phyloP scores from a whole-genome alignment of 2,329 filamentous ascomycete species.

The Clathrospora elynae region DNA sequence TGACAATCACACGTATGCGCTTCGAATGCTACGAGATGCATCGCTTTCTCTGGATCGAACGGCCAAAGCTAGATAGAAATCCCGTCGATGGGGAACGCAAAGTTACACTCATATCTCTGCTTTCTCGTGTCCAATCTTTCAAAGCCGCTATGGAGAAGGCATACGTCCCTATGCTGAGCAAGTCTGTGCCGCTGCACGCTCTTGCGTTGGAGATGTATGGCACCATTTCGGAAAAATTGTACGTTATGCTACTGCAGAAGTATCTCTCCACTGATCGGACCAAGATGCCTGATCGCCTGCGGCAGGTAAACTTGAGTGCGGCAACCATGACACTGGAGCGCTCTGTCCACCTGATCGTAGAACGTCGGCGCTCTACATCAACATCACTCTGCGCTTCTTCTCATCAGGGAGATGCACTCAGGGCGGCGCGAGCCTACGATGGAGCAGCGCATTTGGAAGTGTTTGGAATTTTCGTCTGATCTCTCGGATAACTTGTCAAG shows the following conservation, averaged over 20 bases:
- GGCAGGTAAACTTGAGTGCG: constrained; percentile 67
- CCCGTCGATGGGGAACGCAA: constrained; percentile 28
- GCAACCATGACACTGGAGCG: constrained; percentile 61
- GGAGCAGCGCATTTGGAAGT: constrained; percentile 70
- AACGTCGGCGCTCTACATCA: constrained; percentile 73
- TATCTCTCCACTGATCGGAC: constrained; percentile 61
- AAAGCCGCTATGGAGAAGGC: constrained; percentile 66
- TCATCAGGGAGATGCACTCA: constrained; percentile 70
- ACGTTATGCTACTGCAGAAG: constrained; percentile 70
- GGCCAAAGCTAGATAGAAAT: constrained; percentile 64
- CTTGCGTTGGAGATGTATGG: constrained; percentile 69
- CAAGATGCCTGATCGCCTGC: constrained; percentile 66
- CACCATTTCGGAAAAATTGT: constrained; percentile 65
- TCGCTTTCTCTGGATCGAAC: constrained; percentile 71
- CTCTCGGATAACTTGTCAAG: constrained; percentile 59
- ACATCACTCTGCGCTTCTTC: constrained; percentile 71
- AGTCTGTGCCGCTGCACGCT: constrained; percentile 65
- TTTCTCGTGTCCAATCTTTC: constrained; percentile 73
- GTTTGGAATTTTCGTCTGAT: constrained; percentile 73
- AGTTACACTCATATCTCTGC: constrained; percentile 60
- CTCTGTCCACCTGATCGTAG: constrained; percentile 68
- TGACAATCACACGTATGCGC: constrained; percentile 69
- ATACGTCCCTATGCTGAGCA: constrained; percentile 68
- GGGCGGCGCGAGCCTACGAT: constrained; percentile 61
- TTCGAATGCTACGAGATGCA: constrained; percentile 77